Percentiles rank a stretch among this genome's conserved stretches.
Evolutionary conservation across 768 basidiomycete species (phyloP).

Genomic region (Sarcomyxa edulis): DNA sequence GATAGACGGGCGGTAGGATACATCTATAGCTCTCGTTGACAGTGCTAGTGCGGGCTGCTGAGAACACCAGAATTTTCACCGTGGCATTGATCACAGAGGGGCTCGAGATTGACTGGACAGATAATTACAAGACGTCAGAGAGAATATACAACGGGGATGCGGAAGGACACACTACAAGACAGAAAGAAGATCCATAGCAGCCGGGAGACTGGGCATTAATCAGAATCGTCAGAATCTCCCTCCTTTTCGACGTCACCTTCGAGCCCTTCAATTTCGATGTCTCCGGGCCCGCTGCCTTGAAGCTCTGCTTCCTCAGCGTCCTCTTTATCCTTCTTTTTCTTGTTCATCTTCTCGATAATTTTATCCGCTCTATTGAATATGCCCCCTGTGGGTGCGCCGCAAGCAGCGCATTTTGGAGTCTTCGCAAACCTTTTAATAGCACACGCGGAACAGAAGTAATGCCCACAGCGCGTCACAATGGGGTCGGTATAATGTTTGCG

Average conservation of each 20-base stretch:
- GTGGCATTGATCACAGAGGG: too few relatives aligned
- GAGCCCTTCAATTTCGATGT: conserved; percentile 61
- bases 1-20: too few relatives aligned
- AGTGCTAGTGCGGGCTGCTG: too few relatives aligned
- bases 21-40: too few relatives aligned
- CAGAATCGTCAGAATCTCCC: conserved; percentile 30
- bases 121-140: too few relatives aligned
- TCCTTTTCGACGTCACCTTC: conserved; percentile 25
- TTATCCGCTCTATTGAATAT: conserved; percentile 97
- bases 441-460: conserved; percentile 94
- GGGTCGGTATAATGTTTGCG: conserved; percentile 93
- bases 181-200: too few relatives aligned
- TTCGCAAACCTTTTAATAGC: conserved; percentile 93
- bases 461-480: conserved; percentile 92
- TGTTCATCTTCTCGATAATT: conserved; percentile 82
- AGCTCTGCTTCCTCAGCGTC: conserved; percentile 44
- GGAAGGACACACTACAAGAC: too few relatives aligned
- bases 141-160: too few relatives aligned
- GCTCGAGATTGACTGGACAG: too few relatives aligned
- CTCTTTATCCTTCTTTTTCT: conserved; percentile 57
- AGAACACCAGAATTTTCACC: too few relatives aligned
- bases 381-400: conserved; percentile 87
- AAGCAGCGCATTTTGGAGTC: conserved; percentile 94
- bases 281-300: conserved; percentile 29
- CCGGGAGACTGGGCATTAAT: conserved; percentile 13